phyloP scores from a whole-genome alignment of 345 rosid genomes.

The Camelina neglecta region DNA sequence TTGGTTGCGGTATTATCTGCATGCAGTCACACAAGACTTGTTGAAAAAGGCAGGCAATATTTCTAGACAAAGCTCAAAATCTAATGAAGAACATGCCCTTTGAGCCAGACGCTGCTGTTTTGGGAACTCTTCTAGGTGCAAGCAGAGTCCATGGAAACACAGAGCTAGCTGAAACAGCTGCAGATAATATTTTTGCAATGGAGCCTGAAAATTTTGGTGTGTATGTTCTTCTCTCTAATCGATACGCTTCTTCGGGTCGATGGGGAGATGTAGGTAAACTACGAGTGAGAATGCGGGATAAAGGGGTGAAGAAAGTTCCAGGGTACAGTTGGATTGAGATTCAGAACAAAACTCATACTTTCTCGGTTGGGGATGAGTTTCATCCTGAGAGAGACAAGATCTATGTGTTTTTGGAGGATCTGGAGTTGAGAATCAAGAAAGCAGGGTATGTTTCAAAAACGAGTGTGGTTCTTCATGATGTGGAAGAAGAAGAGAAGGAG shows the following conservation, averaged over 20 bases:
- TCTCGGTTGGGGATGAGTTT: slow-evolving; percentile 59
- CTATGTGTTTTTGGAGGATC: slow-evolving; percentile 61
- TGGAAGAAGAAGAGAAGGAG: slow-evolving; percentile 76
- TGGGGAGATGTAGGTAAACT: slow-evolving; percentile 70
- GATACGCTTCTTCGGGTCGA: slow-evolving; percentile 68
- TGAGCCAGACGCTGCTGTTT: slow-evolving; percentile 71
- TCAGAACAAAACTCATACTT: slow-evolving; percentile 64
- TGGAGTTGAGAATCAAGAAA: slow-evolving; percentile 62
- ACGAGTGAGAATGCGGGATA: slow-evolving; percentile 63
- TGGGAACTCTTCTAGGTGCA: slow-evolving; percentile 86
- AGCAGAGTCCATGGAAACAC: slow-evolving; percentile 69
- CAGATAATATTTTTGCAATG: slow-evolving; percentile 58
- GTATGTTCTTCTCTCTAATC: slow-evolving; percentile 73
- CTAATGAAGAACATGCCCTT: slow-evolving; percentile 65
- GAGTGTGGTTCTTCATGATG: neutral
- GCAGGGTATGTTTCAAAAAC: slow-evolving; percentile 63
- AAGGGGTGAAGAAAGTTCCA: slow-evolving; percentile 69
- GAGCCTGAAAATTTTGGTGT: slow-evolving; percentile 77
- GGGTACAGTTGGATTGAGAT: slow-evolving; percentile 77
- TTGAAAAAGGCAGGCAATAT: slow-evolving; percentile 57
- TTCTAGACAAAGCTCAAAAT: slow-evolving; percentile 68
- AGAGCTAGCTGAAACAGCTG: slow-evolving; percentile 67
- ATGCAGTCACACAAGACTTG: slow-evolving; percentile 71
- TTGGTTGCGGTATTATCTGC: slow-evolving; percentile 74
- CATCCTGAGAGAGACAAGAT: slow-evolving; percentile 66